Base-by-base conservation (phyloP, 208 protist genomes). In the Crithidia expoeki region DNA sequence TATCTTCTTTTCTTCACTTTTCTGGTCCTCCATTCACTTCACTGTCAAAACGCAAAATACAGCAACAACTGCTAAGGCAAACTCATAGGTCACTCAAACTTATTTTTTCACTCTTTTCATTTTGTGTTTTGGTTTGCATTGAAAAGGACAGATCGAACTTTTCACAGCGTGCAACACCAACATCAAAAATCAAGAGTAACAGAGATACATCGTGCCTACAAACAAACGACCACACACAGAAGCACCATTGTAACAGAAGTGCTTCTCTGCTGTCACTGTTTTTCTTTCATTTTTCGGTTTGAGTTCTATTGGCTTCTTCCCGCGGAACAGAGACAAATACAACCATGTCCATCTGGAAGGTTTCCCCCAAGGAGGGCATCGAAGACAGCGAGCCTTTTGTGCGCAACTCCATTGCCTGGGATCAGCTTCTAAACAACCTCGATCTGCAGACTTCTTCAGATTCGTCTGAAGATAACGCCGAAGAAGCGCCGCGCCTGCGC, bases 301-400 rank as follows among this genome's bases (percentile, higher is more conserved):
- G 44, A 6, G 16, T 49, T 49, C 38, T 44, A 17, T 14, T 44
- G 14, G 38, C n/a, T 40, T 17, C 19, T 49, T 19, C 30, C 2
- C 47, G 4, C 7, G 7, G 23, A 58, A 40, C 32, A 36, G 42
- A 27, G 6, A 3, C 27, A 19, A 23, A 49, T 21, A 16, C 17
- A 25, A 46, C 14, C 44, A 72, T 72, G 66, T 64, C 66, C 16
- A 72, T 72, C 17, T 72, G 66, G 66, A n/a, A 62, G 46, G 16
- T 40, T 52, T 55, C 44, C 0, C 23, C 42, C 19, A 33, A 21
- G 4, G 66, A 72, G 0, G 55, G n/a, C 47, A 25, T 19, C 17
- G 40, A 33, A 1, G 23, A 14, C 44, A 46, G 25, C 44, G 55
- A 53, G 17, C 30, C 23, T n/a, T 52, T 47, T 34, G 28, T 36